Evolutionary conservation across 1,284 basidiomycete species (phyloP).

Genomic region (Heterobasidion annosum): DNA sequence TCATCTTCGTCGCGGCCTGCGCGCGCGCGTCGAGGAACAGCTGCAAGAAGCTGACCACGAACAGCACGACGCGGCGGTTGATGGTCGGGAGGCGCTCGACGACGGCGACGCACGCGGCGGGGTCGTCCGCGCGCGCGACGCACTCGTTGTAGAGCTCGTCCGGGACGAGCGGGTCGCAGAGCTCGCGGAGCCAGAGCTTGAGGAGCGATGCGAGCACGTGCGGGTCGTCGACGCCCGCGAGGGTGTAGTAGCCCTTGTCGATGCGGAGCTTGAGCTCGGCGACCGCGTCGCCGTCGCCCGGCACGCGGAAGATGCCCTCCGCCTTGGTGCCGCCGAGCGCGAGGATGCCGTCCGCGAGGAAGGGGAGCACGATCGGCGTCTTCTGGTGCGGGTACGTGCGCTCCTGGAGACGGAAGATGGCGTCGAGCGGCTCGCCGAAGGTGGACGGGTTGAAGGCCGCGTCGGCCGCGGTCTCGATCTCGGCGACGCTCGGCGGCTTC

Average conservation of each 20-base stretch:
- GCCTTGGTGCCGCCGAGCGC: constrained; percentile 76
- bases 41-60: constrained; percentile 85
- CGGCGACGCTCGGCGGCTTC: constrained; percentile 68
- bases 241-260: constrained; percentile 83
- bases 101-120: constrained; percentile 64
- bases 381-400: constrained; percentile 76
- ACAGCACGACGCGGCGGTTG: constrained; percentile 77
- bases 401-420: constrained; percentile 75
- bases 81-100: constrained; percentile 72
- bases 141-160: constrained; percentile 84
- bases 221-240: constrained; percentile 81
- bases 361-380: constrained; percentile 86
- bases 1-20: constrained; percentile 78
- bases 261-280: constrained; percentile 82
- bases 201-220: constrained; percentile 81
- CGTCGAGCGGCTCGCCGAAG: constrained; percentile 82
- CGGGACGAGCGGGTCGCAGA: constrained; percentile 82
- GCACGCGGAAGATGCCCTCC: constrained; percentile 87
- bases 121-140: constrained; percentile 58
- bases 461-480: constrained; percentile 87
- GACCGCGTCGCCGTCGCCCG: constrained; percentile 81
- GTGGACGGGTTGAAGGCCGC: constrained; percentile 91
- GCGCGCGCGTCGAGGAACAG: constrained; percentile 75
- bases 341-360: constrained; percentile 85
- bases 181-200: constrained; percentile 88